Percentiles rank a stretch among this genome's conserved stretches.
phyloP scores from a whole-genome alignment of 495 filamentous ascomycete species.

The Talaromyces adpressus region DNA sequence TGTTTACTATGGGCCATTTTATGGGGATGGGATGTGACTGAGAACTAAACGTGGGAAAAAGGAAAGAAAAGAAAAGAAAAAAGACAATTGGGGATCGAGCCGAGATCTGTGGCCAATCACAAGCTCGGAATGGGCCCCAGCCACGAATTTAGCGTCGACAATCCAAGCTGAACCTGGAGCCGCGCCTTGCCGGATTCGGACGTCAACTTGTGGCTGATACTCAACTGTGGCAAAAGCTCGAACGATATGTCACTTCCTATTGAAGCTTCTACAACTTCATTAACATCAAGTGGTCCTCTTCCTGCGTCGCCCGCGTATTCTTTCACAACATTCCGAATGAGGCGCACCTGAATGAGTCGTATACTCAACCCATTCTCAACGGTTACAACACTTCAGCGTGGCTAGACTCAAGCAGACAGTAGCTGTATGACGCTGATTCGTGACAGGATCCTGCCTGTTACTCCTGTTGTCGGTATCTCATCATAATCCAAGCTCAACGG shows the following conservation, averaged over 20 bases:
- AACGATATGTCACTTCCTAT: neutral
- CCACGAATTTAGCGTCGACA: conserved; percentile 1
- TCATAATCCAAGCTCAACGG: neutral
- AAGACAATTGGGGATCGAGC: neutral
- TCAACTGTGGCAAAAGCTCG: neutral
- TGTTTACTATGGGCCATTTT: neutral
- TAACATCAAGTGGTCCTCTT: neutral
- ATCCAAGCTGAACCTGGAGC: neutral
- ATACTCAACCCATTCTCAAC: neutral
- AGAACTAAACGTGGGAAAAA: neutral
- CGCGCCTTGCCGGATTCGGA: neutral
- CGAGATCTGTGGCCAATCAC: neutral
- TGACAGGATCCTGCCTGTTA: neutral
- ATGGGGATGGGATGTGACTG: neutral
- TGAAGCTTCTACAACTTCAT: neutral
- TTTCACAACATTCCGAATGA: neutral
- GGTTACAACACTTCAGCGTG: neutral
- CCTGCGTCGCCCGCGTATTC: neutral
- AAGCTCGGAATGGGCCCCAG: neutral
- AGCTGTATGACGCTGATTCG: neutral
- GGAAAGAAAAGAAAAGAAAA: neutral
- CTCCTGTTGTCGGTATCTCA: neutral
- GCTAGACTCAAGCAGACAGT: neutral
- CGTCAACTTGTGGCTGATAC: neutral
- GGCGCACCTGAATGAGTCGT: neutral